These are phyloP conservation scores for Thermochaetoides dissita DNA, from an alignment of 2,329 filamentous ascomycete genomes.

Conservation along the genomic window DNA sequence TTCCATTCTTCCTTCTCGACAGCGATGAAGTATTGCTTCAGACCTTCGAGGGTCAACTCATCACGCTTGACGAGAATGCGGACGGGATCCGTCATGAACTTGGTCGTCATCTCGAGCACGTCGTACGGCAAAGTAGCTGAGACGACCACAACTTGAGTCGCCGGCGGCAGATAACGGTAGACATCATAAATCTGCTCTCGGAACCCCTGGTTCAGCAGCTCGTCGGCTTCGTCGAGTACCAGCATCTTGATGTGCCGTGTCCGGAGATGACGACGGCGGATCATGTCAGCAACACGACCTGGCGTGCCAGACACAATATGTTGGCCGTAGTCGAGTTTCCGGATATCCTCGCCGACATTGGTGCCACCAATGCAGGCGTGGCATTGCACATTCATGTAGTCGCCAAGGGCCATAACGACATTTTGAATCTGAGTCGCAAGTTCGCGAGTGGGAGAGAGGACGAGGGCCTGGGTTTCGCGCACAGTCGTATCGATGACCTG, in stretches of 20 bases:
- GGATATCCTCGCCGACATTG: conserved; percentile 94
- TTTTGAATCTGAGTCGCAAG: conserved; percentile 96
- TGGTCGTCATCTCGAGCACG: conserved; percentile 96
- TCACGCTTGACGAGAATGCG: conserved; percentile 97
- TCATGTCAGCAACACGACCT: conserved; percentile 69
- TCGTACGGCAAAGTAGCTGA: conserved; percentile 95
- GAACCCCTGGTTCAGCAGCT: conserved; percentile 79
- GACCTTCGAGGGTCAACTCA: conserved; percentile 88
- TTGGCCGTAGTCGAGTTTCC: conserved; percentile 92
- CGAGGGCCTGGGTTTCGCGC: conserved; percentile 84
- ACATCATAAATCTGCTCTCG: conserved; percentile 98
- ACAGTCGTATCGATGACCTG: conserved; percentile 91
- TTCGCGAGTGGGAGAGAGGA: conserved; percentile 91
- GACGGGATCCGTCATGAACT: conserved; percentile 98
- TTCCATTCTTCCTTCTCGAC: conserved; percentile 99
- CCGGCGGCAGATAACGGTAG: conserved; percentile 89
- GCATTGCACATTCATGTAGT: conserved; percentile 99
- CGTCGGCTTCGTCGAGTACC: conserved; percentile 47
- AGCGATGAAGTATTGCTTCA: conserved; percentile 98
- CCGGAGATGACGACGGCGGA: conserved; percentile 41
- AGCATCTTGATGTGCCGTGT: conserved; percentile 52
- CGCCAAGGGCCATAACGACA: conserved; percentile 97
- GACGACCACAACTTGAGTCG: conserved; percentile 96
- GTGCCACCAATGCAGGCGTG: conserved; percentile 97
- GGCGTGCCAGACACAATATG: conserved; percentile 96